Percentiles rank a stretch among this genome's conserved stretches.
Conservation (phyloP, 2,329 filamentous ascomycete genomes). For the Cercospora sojina region DNA sequence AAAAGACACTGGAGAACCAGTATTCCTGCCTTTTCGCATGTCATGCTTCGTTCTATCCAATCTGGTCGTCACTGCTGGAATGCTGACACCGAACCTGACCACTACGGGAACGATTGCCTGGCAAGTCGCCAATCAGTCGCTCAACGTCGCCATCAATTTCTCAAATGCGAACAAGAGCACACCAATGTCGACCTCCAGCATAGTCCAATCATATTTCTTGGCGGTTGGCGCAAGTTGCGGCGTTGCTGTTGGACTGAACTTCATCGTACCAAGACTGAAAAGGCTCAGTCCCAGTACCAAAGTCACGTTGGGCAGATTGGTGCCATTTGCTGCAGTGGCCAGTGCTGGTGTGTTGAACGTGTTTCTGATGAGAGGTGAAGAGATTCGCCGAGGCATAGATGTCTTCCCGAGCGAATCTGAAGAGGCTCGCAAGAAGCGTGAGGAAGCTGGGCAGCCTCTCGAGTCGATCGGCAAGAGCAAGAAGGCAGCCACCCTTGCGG, state of each 20-base stretch:
- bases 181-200: conserved; percentile 74
- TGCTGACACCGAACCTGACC: conserved; percentile 87
- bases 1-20: conserved; percentile 86
- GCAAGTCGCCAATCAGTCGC: conserved; percentile 95
- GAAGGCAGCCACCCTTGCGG: conserved; percentile 83
- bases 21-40: conserved; percentile 96
- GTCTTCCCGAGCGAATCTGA: conserved; percentile 79
- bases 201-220: conserved; percentile 85
- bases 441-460: conserved; percentile 34
- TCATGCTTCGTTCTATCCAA: conserved; percentile 93
- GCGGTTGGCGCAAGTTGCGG: conserved; percentile 92
- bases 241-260: conserved; percentile 88
- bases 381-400: conserved; percentile 90
- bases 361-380: conserved; percentile 95
- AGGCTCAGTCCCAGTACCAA: conserved; percentile 71
- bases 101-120: conserved; percentile 84
- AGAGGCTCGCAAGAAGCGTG: conserved; percentile 60
- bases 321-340: conserved; percentile 94
- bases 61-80: conserved; percentile 89
- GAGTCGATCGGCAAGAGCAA: conserved; percentile 77
- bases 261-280: conserved; percentile 80
- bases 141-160: conserved; percentile 97
- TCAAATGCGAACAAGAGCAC: conserved; percentile 98
- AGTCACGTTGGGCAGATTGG: conserved; percentile 76
- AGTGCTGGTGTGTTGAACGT: conserved; percentile 90